Base-by-base conservation (phyloP, 2,329 filamentous ascomycete species). In the Thelonectria blattea region DNA sequence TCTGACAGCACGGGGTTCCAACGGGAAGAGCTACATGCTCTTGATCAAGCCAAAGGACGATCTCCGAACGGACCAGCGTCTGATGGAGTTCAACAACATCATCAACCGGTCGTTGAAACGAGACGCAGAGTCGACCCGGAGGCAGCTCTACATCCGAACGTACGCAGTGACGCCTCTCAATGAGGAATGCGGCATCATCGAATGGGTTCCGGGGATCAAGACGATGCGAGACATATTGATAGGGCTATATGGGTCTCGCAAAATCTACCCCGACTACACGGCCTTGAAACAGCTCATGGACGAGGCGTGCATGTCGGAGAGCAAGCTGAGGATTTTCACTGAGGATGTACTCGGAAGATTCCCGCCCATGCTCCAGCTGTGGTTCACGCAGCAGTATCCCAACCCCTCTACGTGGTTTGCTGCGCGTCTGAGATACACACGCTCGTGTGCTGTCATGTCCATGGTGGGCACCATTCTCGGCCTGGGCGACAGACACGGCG, bases 11-110 rank as follows among this genome's bases (percentile, higher is more conserved):
- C 86, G 91, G 56, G 95, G 94, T 0, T 94, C 91, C 0, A 93
- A 99, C 75, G 95, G 96, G 8, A 90, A 90, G 60, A 84, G 85
- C 17, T 99, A 99, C 74, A 91, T 92, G 65, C 85, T 99, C 8
- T 84, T 99, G 57, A 96, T 96, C 80, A 99, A 99, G 73, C 96
- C 95, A 9, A 98, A 98, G 75, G 95, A 99, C 74, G 96, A 99
- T 74, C 85, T 99, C 22, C 90, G 95, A 52, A 99, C 96, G 67
- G 96, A 99, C 71, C 94, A 98, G 75, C 92, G 95, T 52, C 87
- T 99, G 18, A 99, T 99, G 93, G 96, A 99, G 73, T 99, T 99
- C 81, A 99, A 98, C 74, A 88, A 90, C 47, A 95, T 98, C 86
- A 98, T 99, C 80, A 99, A 99, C 74, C 86, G 95, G 60, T 92